Evolutionary conservation across 768 basidiomycete genomes (phyloP), one percentile per base, ranked within the genome.

Genomic region (Rickenella mellea): DNA sequence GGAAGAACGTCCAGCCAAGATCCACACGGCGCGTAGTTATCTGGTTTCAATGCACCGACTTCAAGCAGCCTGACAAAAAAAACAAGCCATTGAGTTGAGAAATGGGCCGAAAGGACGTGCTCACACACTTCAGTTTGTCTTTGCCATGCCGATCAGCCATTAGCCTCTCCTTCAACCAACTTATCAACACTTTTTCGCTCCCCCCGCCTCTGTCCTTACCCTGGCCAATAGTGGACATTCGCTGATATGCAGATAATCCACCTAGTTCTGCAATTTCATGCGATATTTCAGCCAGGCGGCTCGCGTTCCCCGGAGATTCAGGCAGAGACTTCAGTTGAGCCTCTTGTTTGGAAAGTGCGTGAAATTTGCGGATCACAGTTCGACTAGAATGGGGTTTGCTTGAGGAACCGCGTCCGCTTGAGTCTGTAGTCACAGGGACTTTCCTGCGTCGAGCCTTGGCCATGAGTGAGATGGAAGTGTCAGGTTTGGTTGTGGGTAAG

Each of bases 11-110:
- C 66, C 40, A 96, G 77, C 89, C 90, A 94, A 1, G 72, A 60
- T 8, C 67, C 57, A 46, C 77, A 83, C 4, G 68, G 61, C 5
- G 60, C 64, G 54, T 84, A 92, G 59, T 93, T 96, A 51, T 88
- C 82, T 8, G 83, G 86, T 47, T 74, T 79, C 33, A 96, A 66
- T 10, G 92, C 91, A 0, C 92, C 91, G 1, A 93, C 83, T 63
- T 96, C 91, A 4, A 96, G 72, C 41, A 94, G 62, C 40, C 90
- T 93, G 15, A 10, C 20, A 21, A 48, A 3, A 27, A 11, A 12
- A 19, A 5, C 11, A 25, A 30, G n/a, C n/a, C n/a, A n/a, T n/a
- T n/a, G n/a, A n/a, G n/a, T n/a, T n/a, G 27, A 26, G 14, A 25
- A 60, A 22, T 45, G 19, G 20, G 35, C 36, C 46, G 14, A 70